These are phyloP conservation scores for Plasmodium vivax DNA, from an alignment of 169 alveolate genomes.

Conservation along the genomic window DNA sequence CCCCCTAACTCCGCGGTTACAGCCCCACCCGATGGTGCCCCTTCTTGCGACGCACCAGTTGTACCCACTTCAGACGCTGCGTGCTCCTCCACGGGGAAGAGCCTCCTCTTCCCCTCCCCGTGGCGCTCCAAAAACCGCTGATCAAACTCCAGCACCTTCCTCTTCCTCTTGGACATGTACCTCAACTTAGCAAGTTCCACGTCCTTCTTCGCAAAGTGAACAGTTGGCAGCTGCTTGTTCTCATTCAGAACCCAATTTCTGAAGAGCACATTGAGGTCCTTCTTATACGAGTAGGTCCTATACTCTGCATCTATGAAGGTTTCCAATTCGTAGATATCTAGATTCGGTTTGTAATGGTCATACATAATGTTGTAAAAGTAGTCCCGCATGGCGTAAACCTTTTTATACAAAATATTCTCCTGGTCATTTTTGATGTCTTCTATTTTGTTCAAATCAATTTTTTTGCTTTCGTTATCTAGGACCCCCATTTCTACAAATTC, in stretches of 20 bases:
- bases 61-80: neutral
- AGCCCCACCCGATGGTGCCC: neutral
- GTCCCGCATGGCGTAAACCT: conserved; percentile 75
- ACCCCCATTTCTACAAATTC: conserved; percentile 44
- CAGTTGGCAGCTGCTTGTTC: conserved; percentile 48
- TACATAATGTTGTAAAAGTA: conserved; percentile 54
- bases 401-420: conserved; percentile 45
- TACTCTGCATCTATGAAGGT: conserved; percentile 74
- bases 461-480: conserved; percentile 14
- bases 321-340: conserved; percentile 66
- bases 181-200: conserved; percentile 67
- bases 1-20: neutral
- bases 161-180: conserved; percentile 44
- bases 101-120: neutral
- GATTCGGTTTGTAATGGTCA: conserved; percentile 70
- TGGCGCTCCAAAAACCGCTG: conserved; percentile 29
- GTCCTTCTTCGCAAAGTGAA: conserved; percentile 69
- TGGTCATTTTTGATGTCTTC: conserved; percentile 74
- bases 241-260: conserved; percentile 70
- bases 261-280: conserved; percentile 45
- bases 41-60: neutral
- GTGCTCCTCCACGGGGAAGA: neutral
- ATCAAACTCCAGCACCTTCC: conserved; percentile 50
- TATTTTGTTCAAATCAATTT: conserved; percentile 63
- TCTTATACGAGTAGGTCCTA: conserved; percentile 53